Evolutionary conservation across 371 early-diverging fungal species (phyloP).

Genomic region (Umbelopsis sp.): DNA sequence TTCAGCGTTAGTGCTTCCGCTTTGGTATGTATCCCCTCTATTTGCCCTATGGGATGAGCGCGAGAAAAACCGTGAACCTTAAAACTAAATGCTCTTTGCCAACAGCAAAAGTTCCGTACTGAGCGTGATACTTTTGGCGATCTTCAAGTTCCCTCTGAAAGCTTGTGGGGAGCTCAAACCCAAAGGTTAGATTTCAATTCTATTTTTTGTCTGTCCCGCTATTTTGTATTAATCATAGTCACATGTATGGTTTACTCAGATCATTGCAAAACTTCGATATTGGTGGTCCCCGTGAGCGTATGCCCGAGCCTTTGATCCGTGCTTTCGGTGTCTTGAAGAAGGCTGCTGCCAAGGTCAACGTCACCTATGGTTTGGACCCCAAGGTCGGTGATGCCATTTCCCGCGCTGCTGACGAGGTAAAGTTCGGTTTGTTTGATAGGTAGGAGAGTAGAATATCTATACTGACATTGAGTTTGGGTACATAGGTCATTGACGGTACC

Average conservation of each 20-base stretch:
- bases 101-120: conserved; percentile 69
- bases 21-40: conserved; percentile 25
- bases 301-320: conserved; percentile 91
- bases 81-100: background rate
- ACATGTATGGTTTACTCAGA: conserved; percentile 38
- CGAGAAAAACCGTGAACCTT: background rate
- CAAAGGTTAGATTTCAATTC: conserved; percentile 66
- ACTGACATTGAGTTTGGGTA: background rate
- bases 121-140: conserved; percentile 96
- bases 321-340: conserved; percentile 95
- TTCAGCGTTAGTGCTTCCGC: conserved; percentile 30
- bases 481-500: conserved; percentile 83
- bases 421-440: background rate
- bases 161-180: conserved; percentile 97
- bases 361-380: conserved; percentile 79
- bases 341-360: conserved; percentile 91
- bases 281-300: conserved; percentile 88
- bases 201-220: conserved; percentile 2
- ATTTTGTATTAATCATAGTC: conserved; percentile 22
- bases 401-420: conserved; percentile 80
- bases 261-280: conserved; percentile 95
- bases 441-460: too few species aligned
- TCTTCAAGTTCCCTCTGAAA: conserved; percentile 89
- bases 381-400: conserved; percentile 86
- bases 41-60: background rate